phyloP scores from a whole-genome alignment of 2,329 filamentous ascomycete species.

The Aspergillus glaucus region DNA sequence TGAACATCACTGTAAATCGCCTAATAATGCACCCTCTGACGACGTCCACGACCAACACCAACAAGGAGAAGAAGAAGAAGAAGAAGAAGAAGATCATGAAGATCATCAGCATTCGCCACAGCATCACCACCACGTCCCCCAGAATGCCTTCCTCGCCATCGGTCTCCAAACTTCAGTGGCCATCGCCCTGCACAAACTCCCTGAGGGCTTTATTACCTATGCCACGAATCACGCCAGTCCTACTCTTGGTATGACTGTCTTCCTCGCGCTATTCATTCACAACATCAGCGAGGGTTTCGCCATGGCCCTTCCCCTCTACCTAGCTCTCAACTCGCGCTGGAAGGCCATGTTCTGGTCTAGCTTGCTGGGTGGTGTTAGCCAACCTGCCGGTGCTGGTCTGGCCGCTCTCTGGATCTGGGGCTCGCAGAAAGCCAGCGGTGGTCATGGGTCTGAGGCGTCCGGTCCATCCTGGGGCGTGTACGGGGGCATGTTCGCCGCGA shows the following conservation, averaged over 20 bases:
- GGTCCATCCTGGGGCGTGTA: conserved; percentile 50
- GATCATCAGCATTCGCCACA: conserved; percentile 14
- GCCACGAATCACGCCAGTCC: conserved; percentile 96
- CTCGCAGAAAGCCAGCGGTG: conserved; percentile 46
- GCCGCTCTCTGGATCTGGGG: conserved; percentile 82
- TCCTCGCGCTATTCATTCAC: conserved; percentile 93
- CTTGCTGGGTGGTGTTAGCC: conserved; percentile 75
- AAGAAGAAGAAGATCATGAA: background rate
- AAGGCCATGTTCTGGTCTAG: conserved; percentile 81
- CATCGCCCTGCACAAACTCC: conserved; percentile 93
- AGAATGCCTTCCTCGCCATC: conserved; percentile 88
- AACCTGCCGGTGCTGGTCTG: conserved; percentile 77
- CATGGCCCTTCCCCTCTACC: conserved; percentile 85
- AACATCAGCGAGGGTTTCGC: conserved; percentile 97
- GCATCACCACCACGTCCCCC: conserved; percentile 91
- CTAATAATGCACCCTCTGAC: background rate
- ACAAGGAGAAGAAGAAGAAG: background rate
- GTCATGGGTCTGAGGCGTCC: conserved; percentile 12
- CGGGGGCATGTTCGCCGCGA: conserved; percentile 71
- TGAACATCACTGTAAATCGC: conserved; percentile 2
- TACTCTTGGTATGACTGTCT: conserved; percentile 79
- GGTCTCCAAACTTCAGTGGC: conserved; percentile 94
- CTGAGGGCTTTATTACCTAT: conserved; percentile 82
- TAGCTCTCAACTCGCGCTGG: conserved; percentile 73
- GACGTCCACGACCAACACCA: background rate